phyloP scores from a whole-genome alignment of 768 basidiomycete genomes.

The Termitomyces heimii region DNA sequence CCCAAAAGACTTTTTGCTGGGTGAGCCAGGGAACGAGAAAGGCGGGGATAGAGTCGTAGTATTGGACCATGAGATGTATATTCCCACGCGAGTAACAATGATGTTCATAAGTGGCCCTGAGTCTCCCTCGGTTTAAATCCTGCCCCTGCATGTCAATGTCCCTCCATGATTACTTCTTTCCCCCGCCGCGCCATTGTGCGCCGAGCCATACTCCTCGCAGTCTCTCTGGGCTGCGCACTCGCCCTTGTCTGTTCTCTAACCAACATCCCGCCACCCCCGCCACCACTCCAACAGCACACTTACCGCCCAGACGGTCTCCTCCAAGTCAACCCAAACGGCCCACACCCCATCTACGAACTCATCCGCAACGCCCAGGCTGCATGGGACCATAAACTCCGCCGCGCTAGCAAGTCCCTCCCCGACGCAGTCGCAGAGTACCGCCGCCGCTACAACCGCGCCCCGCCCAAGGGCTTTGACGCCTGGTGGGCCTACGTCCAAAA shows the following conservation, averaged over 20 bases:
- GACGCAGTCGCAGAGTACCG: constrained; percentile 77
- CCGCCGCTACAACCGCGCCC: constrained; percentile 63
- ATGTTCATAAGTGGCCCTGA: no score
- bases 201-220: no score
- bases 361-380: constrained; percentile 64
- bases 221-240: no score
- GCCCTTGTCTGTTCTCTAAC: no score
- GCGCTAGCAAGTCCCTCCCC: constrained; percentile 70
- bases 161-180: no score
- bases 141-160: no score
- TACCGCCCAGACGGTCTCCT: constrained; percentile 35
- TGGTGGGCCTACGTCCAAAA: constrained; percentile 63
- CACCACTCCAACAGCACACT: constrained; percentile 20
- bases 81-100: no score
- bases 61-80: constrained; percentile 63
- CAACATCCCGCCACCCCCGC: not conserved
- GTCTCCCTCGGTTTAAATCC: no score
- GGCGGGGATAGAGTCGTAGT: constrained; percentile 49
- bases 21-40: constrained; percentile 50
- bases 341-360: constrained; percentile 76
- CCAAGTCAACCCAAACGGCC: constrained; percentile 30
- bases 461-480: constrained; percentile 79
- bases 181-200: no score
- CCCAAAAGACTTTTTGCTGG: constrained; percentile 67
- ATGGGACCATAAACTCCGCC: constrained; percentile 53